These are phyloP conservation scores for Zasmidium cellare DNA, from an alignment of 2,329 filamentous ascomycete species.

Conservation along the genomic window DNA sequence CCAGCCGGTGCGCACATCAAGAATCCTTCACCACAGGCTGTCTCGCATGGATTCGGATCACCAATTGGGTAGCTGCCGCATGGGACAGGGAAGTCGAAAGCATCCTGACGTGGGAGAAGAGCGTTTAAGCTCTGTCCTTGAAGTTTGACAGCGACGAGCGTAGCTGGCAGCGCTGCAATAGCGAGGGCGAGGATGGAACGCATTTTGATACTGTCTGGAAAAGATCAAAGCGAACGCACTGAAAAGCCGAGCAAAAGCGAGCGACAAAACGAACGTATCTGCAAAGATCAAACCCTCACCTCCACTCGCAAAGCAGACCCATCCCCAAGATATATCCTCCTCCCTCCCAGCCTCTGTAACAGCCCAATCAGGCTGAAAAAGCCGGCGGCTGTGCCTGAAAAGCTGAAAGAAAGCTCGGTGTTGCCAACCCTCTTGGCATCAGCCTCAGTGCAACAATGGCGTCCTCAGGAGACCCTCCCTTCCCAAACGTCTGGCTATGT, in stretches of 20 bases:
- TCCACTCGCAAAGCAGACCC: neutral
- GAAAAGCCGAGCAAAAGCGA: neutral
- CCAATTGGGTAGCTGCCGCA: neutral
- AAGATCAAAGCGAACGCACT: neutral
- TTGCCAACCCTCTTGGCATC: neutral
- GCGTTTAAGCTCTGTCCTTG: neutral
- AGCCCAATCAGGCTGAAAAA: neutral
- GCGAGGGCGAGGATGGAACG: neutral
- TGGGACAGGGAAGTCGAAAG: neutral
- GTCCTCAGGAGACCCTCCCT: neutral
- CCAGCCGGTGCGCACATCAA: neutral
- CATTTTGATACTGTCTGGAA: neutral
- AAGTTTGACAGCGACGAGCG: neutral
- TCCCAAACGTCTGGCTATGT: neutral
- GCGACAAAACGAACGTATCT: neutral
- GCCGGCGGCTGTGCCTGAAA: neutral
- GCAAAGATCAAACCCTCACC: neutral
- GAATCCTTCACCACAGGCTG: neutral
- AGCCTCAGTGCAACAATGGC: neutral
- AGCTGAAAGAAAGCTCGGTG: neutral
- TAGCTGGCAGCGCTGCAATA: neutral
- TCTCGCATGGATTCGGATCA: neutral
- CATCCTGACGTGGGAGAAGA: neutral
- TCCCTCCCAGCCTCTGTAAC: neutral
- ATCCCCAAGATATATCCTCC: neutral